These are phyloP conservation scores for Asclepias syriaca DNA, from an alignment of 257 asterid genomes.

Conservation along the genomic window DNA sequence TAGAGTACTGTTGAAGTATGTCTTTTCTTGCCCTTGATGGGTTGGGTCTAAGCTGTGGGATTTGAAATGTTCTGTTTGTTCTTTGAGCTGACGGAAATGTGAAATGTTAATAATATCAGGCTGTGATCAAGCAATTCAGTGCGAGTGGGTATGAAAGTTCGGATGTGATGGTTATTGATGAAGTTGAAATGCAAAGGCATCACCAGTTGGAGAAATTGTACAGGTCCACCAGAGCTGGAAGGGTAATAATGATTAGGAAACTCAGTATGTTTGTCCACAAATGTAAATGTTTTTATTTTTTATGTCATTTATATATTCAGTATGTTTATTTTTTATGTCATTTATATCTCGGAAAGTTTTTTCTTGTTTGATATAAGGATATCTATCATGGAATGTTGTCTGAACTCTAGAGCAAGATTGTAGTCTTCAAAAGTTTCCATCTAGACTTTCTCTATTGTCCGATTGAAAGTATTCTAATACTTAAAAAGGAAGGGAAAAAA, in stretches of 20 bases:
- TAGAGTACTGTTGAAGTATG: neutral
- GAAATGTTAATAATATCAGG: constrained; percentile 38
- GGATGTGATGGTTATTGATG: constrained; percentile 79
- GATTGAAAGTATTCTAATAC: neutral
- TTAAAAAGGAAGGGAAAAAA: too few species aligned
- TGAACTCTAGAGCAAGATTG: neutral
- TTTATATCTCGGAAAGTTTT: neutral
- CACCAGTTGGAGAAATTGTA: constrained; percentile 81
- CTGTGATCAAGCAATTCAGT: constrained; percentile 90
- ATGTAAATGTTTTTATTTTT: neutral
- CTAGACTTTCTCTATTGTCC: neutral
- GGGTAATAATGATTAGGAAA: constrained; percentile 55
- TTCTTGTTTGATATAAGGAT: neutral
- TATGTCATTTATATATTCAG: neutral
- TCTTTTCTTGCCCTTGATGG: neutral
- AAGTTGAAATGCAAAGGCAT: constrained; percentile 85
- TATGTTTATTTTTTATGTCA: neutral
- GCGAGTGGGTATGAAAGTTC: constrained; percentile 91
- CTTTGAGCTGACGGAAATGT: neutral
- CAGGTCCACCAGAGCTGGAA: constrained; percentile 82
- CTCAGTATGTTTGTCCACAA: neutral
- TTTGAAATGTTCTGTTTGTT: neutral
- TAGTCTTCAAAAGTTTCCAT: neutral
- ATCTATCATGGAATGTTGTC: neutral
- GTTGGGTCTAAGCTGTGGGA: neutral